A percentile compares a stretch with the other conserved stretches of the same genome.
phyloP scores from a whole-genome alignment of 2,329 filamentous ascomycete species.

The Colletotrichum gigasporum region DNA sequence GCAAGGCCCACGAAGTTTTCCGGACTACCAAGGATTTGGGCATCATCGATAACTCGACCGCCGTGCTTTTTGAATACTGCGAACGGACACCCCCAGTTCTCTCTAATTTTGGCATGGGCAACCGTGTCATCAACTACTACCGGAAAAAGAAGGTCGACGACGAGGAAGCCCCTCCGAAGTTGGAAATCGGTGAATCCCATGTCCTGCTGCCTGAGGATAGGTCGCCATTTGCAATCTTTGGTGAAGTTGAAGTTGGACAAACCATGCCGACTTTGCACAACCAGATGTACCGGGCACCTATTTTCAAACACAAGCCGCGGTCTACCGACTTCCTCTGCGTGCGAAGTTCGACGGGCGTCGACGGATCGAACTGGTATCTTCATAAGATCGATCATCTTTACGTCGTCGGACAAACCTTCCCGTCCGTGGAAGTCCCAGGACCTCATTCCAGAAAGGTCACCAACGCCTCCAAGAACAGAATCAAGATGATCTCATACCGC shows the following conservation, averaged over 20 bases:
- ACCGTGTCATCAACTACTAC: conserved; percentile 96
- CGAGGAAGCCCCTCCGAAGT: conserved; percentile 79
- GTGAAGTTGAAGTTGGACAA: conserved; percentile 90
- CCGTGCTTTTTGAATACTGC: conserved; percentile 92
- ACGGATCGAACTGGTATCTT: conserved; percentile 83
- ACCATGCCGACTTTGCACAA: conserved; percentile 93
- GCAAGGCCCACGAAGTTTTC: conserved; percentile 83
- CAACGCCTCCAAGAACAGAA: conserved; percentile 93
- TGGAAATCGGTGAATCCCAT: conserved; percentile 87
- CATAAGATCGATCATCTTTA: conserved; percentile 92
- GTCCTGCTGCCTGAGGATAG: conserved; percentile 92
- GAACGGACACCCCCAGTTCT: conserved; percentile 92
- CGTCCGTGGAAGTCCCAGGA: conserved; percentile 89
- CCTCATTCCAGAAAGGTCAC: conserved; percentile 95
- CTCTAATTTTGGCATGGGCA: conserved; percentile 98
- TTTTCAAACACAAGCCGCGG: conserved; percentile 86
- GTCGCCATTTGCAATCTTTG: conserved; percentile 95
- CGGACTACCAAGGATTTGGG: conserved; percentile 83
- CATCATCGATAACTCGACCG: conserved; percentile 87
- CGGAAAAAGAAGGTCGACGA: conserved; percentile 80
- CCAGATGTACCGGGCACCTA: conserved; percentile 91
- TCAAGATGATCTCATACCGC: conserved; percentile 95
- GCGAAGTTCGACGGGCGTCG: conserved; percentile 79
- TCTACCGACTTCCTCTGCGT: conserved; percentile 87
- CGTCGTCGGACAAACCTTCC: conserved; percentile 92